Percentiles rank a stretch among this genome's conserved stretches.
These are phyloP conservation scores for Ascosphaera acerosa DNA, from an alignment of 2,329 filamentous ascomycete species.

Conservation along the genomic window DNA sequence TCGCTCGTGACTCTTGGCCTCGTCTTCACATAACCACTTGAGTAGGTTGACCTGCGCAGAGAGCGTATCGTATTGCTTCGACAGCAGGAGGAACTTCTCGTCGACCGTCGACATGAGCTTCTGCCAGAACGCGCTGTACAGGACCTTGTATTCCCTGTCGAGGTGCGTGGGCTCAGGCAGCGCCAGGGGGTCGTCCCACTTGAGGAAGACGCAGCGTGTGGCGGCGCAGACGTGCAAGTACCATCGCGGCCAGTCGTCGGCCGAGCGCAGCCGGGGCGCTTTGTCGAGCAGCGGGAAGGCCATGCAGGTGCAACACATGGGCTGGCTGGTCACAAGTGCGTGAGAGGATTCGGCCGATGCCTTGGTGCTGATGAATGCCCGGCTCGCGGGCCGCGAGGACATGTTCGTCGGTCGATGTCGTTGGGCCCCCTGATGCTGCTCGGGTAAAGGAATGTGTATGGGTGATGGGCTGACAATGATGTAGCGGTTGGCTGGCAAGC, in stretches of 20 bases:
- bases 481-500: too few relatives aligned
- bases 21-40: not conserved
- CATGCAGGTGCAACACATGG: not conserved
- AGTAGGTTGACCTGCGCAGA: not conserved
- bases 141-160: not conserved
- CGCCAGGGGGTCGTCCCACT: not conserved
- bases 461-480: too few relatives aligned
- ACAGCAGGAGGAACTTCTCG: not conserved
- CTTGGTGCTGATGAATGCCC: not conserved
- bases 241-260: not conserved
- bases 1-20: not conserved
- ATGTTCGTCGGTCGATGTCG: too few relatives aligned
- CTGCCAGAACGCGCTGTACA: not conserved
- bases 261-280: not conserved
- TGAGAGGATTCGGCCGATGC: not conserved
- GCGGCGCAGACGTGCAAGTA: not conserved
- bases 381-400: not conserved
- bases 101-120: not conserved
- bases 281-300: not conserved
- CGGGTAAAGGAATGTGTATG: too few relatives aligned
- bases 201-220: not conserved
- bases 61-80: not conserved
- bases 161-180: not conserved
- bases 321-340: not conserved
- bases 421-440: too few relatives aligned